A percentile compares a stretch with the other conserved stretches of the same genome.
Conservation (phyloP, 2,329 filamentous ascomycete genomes). For the Monilinia fructigena region DNA sequence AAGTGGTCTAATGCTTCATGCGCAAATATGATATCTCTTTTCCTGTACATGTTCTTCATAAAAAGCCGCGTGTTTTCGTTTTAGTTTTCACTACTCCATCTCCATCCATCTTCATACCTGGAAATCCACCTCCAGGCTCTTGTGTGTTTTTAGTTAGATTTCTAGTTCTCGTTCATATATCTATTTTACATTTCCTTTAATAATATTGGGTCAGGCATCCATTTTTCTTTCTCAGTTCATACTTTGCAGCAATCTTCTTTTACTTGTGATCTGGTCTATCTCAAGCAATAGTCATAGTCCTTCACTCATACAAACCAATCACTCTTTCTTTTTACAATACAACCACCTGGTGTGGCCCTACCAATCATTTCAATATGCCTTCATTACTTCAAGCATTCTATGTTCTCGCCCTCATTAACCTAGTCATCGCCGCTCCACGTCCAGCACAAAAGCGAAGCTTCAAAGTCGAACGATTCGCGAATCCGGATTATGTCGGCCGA, state of each 20-base stretch:
- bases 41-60: constrained; percentile 20
- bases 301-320: constrained; percentile 28
- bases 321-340: constrained; percentile 12
- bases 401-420: constrained; percentile 48
- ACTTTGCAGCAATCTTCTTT: constrained; percentile 5
- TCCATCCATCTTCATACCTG: constrained; percentile 6
- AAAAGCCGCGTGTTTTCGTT: constrained; percentile 33
- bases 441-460: constrained; percentile 45
- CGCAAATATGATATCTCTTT: constrained; percentile 27
- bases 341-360: constrained; percentile 25
- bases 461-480: constrained; percentile 38
- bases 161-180: constrained; percentile 29
- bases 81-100: constrained; percentile 23
- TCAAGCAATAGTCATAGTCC: constrained; percentile 25
- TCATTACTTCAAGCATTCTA: constrained; percentile 41
- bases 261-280: constrained; percentile 28
- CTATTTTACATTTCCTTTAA: constrained; percentile 29
- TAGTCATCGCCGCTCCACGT: constrained; percentile 48
- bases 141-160: constrained; percentile 28
- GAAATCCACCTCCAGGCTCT: constrained; percentile 14
- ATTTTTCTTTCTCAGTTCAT: constrained; percentile 22
- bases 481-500: constrained; percentile 47
- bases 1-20: constrained; percentile 33
- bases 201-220: constrained; percentile 33
- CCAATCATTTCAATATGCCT: constrained; percentile 35